Evolutionary conservation across 805 yeast species (phyloP), one percentile per base, ranked within the genome.

Genomic region (Saccharomyces eubayanus): DNA sequence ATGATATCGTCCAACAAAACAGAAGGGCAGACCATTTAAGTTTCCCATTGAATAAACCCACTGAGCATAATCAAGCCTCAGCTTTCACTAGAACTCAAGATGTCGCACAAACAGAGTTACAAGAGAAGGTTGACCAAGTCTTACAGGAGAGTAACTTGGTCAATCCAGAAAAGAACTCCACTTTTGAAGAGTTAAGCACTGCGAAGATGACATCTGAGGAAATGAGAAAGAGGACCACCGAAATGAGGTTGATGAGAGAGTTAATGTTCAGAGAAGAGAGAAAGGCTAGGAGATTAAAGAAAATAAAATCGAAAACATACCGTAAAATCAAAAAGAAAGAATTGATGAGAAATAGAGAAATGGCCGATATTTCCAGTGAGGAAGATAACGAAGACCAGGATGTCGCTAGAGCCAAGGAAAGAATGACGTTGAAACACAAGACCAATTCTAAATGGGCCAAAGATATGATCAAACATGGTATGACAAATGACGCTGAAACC

Each of bases 241-340:
- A 92, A 71, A 77, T 92, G 61, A 80, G 98, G 61, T 72, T 87
- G 64, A 89, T 90, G 97, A 80, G 99, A 59, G 99, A 94, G 67
- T 79, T 92, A 58, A 89, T 92, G 96, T 94, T 90, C 74, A 79
- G 98, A 63, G 97, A 92, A 63, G 97, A 92, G 73, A 81, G 84
- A 65, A 85, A 88, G 64, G 91, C 98, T 9, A 90, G 82, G 70
- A 80, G 99, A 62, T 78, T 94, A 64, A 92, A 92, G 75, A 94
- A 92, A 74, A 94, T 94, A 70, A 94, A 94, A 70, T 89, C 97
- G 41, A 94, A 92, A 71, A 79, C 89, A 1, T 94, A 84, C 71
- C 87, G 88, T 62, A 85, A 87, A 67, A 85, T 91, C 51, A 84
- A 87, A 64, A 89, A 91, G 79, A 87, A 85, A 69, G 97, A 91